Evolutionary conservation across 1,139 yeast genomes (phyloP).

Genomic region (Lodderomyces margitis): DNA sequence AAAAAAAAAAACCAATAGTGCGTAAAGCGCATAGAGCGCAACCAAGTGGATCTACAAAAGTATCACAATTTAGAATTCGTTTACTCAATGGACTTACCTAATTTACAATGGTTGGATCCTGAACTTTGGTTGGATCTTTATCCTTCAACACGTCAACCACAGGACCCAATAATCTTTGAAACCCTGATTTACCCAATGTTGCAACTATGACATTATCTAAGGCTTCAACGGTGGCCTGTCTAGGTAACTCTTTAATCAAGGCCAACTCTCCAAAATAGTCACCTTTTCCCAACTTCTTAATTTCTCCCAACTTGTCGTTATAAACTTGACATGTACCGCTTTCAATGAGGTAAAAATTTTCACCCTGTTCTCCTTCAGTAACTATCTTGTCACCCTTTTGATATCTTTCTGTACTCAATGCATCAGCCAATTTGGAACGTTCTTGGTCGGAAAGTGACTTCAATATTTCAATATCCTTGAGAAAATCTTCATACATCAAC

Average conservation of each 20-base stretch:
- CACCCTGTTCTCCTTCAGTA: constrained; percentile 88
- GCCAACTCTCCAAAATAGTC: constrained; percentile 98
- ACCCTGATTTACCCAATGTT: constrained; percentile 86
- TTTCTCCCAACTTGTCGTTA: constrained; percentile 56
- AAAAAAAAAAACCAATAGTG: constrained; percentile 7
- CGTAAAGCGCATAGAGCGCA: no score
- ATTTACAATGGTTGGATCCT: constrained; percentile 6
- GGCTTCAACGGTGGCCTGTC: constrained; percentile 93
- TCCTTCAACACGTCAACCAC: constrained; percentile 77
- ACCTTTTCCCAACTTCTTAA: constrained; percentile 68
- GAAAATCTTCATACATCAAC: constrained; percentile 83
- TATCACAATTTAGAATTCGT: no score
- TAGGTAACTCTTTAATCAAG: constrained; percentile 81
- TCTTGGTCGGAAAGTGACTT: constrained; percentile 73
- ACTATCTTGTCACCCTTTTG: constrained; percentile 74
- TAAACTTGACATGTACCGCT: constrained; percentile 79
- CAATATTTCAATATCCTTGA: constrained; percentile 83
- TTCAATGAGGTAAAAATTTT: constrained; percentile 86
- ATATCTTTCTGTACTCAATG: constrained; percentile 75
- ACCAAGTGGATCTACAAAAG: background rate
- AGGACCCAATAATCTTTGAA: constrained; percentile 90
- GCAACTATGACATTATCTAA: constrained; percentile 78
- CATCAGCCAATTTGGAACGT: constrained; percentile 91
- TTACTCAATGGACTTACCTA: background rate
- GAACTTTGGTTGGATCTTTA: constrained; percentile 65